These are phyloP conservation scores for Neonectria coccinea DNA, from an alignment of 2,329 filamentous ascomycete species.

Conservation along the genomic window DNA sequence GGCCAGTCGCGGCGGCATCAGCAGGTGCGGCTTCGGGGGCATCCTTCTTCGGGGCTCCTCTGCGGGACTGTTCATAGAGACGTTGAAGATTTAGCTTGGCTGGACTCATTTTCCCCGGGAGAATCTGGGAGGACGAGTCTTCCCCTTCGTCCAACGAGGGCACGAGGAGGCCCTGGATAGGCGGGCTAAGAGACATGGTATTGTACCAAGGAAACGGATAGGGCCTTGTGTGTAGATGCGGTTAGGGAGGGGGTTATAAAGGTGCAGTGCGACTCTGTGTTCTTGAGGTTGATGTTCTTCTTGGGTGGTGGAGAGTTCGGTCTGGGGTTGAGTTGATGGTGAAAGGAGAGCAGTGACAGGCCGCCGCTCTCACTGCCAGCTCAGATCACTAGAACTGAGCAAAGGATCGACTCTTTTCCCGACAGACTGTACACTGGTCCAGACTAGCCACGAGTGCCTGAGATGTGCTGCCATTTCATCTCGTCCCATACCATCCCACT, in stretches of 20 bases:
- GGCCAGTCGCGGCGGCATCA: conserved; percentile 53
- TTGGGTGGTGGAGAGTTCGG: not conserved
- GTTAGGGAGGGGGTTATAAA: not conserved
- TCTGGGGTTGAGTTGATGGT: not conserved
- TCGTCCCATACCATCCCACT: conserved; percentile 13
- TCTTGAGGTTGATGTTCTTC: not conserved
- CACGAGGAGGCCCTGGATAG: conserved; percentile 42
- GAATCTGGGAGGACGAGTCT: conserved; percentile 48
- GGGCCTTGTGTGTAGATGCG: not conserved
- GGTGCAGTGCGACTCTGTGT: not conserved
- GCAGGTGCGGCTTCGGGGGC: conserved; percentile 58
- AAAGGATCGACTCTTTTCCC: conserved; percentile 2
- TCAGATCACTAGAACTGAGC: conserved; percentile 39
- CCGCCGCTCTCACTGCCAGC: conserved; percentile 15
- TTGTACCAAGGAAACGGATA: conserved; percentile 3
- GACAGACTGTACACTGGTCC: conserved; percentile 10
- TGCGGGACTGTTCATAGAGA: conserved; percentile 71
- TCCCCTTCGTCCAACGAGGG: conserved; percentile 41
- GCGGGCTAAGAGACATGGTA: conserved; percentile 52
- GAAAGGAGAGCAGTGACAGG: not conserved
- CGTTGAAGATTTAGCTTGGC: conserved; percentile 73
- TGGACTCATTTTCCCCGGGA: conserved; percentile 60
- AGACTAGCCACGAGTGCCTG: conserved; percentile 11
- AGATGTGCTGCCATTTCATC: conserved; percentile 10
- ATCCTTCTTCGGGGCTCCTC: conserved; percentile 63